Evolutionary conservation across 306 rosid species (phyloP).

Genomic region (Prinsepia uniflora): DNA sequence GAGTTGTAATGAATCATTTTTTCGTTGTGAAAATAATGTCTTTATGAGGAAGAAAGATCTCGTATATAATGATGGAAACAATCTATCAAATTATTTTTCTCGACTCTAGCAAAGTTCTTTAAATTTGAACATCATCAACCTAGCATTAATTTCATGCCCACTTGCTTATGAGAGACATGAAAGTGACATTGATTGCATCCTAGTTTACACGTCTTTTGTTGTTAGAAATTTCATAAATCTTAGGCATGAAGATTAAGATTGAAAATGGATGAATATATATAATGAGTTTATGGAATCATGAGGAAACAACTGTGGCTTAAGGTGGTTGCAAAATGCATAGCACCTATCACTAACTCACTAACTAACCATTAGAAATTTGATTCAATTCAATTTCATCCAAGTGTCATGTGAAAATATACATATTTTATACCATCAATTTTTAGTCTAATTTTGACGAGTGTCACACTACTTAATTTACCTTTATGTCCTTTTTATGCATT

Average conservation of each 20-base stretch:
- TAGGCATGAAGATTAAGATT: slow-evolving; percentile 47
- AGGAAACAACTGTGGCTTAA: slow-evolving; percentile 32
- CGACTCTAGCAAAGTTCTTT: too few species aligned
- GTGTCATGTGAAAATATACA: not conserved
- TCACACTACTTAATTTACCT: not conserved
- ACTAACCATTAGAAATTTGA: slow-evolving; percentile 21
- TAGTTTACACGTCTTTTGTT: too few species aligned
- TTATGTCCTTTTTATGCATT: slow-evolving; percentile 17
- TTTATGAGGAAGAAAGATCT: too few species aligned
- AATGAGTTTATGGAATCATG: slow-evolving; percentile 29
- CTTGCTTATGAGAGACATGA: too few species aligned
- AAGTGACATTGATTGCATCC: too few species aligned
- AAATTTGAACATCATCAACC: too few species aligned
- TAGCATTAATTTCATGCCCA: too few species aligned
- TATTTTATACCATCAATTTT: too few species aligned
- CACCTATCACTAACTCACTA: slow-evolving; percentile 28
- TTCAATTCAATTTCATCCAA: slow-evolving; percentile 16
- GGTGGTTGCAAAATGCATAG: slow-evolving; percentile 48
- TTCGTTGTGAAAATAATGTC: not conserved
- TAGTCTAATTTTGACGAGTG: not conserved
- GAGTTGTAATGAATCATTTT: not conserved
- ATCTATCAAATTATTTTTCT: too few species aligned
- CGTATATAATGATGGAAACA: too few species aligned
- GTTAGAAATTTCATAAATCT: slow-evolving; percentile 23
- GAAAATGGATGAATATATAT: slow-evolving; percentile 14